Base-by-base conservation (phyloP, 1,139 yeast genomes). In the Petasospora rhodanensis region DNA sequence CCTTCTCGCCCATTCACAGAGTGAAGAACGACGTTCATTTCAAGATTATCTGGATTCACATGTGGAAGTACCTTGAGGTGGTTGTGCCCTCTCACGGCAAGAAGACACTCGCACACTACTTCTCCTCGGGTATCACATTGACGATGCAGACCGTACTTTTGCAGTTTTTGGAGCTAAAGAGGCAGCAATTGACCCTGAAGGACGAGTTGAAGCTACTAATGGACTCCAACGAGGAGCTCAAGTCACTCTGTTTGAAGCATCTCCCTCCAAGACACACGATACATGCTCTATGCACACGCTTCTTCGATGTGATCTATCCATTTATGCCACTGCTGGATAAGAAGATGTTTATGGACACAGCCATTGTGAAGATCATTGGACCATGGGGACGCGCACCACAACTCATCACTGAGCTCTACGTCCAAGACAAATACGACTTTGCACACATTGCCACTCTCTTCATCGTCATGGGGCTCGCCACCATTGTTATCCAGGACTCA, bases 291-390 rank as follows among this genome's bases (percentile, higher is more conserved):
- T 46, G 67, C 12, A 54, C 61, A 13, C 49, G 73, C 18, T 73
- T 61, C 42, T 73, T 73, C 51, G 46, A 51, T 2, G 52, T 52
- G 24, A 58, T 69, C 7, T 72, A 72, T 40, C 68, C 72, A 3
- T 58, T 64, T 25, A 41, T 61, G 28, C 78, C 79, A 4, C 55
- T 62, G 26, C 21, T 74, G 14, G 76, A 73, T 41, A 69, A 72
- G 41, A 49, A 50, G 3, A 46, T 50, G 10, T 53, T 58, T 40
- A 33, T 54, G 21, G n/a, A n/a, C n/a, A n/a, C n/a, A n/a, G n/a
- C n/a, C n/a, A n/a, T n/a, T n/a, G n/a, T n/a, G n/a, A n/a, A n/a
- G n/a, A n/a, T n/a, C n/a, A n/a, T n/a, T n/a, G n/a, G n/a, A n/a
- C n/a, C n/a, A n/a, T n/a, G n/a, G n/a, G n/a, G n/a, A n/a, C n/a